A percentile compares a stretch with the other conserved stretches of the same genome.
These are phyloP conservation scores for Sporisorium reilianum DNA, from an alignment of 1,284 basidiomycete species.

Conservation along the genomic window DNA sequence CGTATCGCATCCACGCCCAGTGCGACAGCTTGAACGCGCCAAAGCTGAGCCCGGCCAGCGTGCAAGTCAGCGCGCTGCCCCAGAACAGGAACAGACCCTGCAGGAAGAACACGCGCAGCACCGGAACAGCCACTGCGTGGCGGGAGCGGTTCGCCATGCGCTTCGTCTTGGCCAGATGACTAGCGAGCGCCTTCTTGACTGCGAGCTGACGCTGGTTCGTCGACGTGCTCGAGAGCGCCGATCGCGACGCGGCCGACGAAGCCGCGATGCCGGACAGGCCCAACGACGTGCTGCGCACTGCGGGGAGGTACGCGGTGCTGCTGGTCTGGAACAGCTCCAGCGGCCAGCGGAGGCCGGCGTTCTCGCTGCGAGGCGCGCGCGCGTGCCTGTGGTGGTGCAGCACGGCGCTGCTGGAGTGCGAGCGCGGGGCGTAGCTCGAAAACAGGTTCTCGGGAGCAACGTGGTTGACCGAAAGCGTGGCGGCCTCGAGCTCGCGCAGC, in stretches of 20 bases:
- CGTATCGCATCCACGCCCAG: slow-evolving; percentile 27
- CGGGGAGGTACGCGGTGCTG: slow-evolving; percentile 8
- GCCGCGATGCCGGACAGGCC: slow-evolving; percentile 13
- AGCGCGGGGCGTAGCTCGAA: slow-evolving; percentile 23
- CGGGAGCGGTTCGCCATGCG: slow-evolving; percentile 11
- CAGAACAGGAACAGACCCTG: slow-evolving; percentile 31
- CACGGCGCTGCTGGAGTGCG: slow-evolving; percentile 1
- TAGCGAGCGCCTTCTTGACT: slow-evolving; percentile 15
- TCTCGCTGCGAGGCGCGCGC: too few species aligned
- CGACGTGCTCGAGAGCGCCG: slow-evolving; percentile 8
- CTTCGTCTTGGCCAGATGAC: slow-evolving; percentile 20
- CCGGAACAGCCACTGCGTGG: slow-evolving; percentile 8
- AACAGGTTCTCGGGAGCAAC: slow-evolving; percentile 30
- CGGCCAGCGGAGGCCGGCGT: slow-evolving; percentile 21
- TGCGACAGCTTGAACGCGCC: slow-evolving; percentile 19
- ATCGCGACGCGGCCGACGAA: slow-evolving; percentile 6
- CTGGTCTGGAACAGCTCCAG: slow-evolving; percentile 11
- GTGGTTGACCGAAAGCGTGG: slow-evolving; percentile 23
- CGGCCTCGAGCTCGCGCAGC: slow-evolving; percentile 15
- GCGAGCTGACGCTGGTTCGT: slow-evolving; percentile 11
- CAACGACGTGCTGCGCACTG: slow-evolving; percentile 10
- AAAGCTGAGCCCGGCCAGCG: slow-evolving; percentile 10
- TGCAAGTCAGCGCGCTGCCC: slow-evolving; percentile 18
- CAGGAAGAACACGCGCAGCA: slow-evolving; percentile 29
- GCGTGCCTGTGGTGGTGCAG: slow-evolving; percentile 5